Conservation (phyloP, 2,329 filamentous ascomycete genomes). For the Tolypocladium ovalisporum region DNA sequence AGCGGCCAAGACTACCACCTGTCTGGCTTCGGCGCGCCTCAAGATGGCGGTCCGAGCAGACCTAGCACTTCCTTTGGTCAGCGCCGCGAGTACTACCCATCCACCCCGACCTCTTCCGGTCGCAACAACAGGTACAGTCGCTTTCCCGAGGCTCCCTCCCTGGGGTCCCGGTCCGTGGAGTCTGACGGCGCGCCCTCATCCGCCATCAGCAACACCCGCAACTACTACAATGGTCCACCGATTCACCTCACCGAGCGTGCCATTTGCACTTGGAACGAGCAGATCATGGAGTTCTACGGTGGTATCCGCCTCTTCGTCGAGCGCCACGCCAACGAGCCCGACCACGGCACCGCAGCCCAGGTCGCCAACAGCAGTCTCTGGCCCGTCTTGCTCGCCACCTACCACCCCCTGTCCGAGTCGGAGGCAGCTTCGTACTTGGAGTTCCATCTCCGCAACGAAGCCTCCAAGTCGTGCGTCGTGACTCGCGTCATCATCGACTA, state of each 20-base stretch:
- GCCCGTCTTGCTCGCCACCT: slow-evolving; percentile 24
- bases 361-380: slow-evolving; percentile 20
- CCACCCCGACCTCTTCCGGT: slow-evolving; percentile 17
- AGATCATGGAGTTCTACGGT: slow-evolving; percentile 25
- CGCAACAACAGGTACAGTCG: slow-evolving; percentile 16
- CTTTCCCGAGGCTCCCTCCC: slow-evolving; percentile 14
- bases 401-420: slow-evolving; percentile 23
- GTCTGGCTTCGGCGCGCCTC: slow-evolving; percentile 9
- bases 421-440: slow-evolving; percentile 30
- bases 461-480: slow-evolving; percentile 30
- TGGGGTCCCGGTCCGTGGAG: slow-evolving; percentile 4
- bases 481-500: slow-evolving; percentile 31
- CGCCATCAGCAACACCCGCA: slow-evolving; percentile 10
- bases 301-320: slow-evolving; percentile 25
- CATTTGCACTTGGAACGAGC: slow-evolving; percentile 22
- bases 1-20: slow-evolving; percentile 18
- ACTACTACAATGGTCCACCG: slow-evolving; percentile 13
- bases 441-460: slow-evolving; percentile 26
- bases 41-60: slow-evolving; percentile 10
- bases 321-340: slow-evolving; percentile 19
- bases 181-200: slow-evolving; percentile 4
- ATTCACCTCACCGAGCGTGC: slow-evolving; percentile 24
- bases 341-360: slow-evolving; percentile 15
- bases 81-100: slow-evolving; percentile 15
- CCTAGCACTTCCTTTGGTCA: slow-evolving; percentile 12